Conservation (phyloP, 2,329 filamentous ascomycete species). For the Cladosporium oxysporum region DNA sequence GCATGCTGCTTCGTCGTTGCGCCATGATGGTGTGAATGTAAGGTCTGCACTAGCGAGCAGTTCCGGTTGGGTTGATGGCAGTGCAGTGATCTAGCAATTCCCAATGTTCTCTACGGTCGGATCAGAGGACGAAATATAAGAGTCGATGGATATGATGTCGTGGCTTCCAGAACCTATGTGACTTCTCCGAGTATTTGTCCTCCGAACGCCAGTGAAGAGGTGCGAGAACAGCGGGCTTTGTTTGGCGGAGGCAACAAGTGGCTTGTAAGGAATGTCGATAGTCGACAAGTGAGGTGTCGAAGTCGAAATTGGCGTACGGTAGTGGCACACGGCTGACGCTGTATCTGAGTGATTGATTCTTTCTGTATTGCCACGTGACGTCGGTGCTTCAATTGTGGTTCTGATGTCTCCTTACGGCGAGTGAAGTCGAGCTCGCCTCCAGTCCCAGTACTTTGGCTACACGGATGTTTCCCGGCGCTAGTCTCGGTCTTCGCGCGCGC, state of each 20-base stretch:
- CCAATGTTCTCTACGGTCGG: neutral
- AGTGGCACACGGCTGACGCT: neutral
- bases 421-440: conserved; percentile 8
- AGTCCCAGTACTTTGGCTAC: neutral
- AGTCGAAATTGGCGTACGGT: neutral
- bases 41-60: neutral
- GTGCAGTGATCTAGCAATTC: neutral
- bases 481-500: conserved; percentile 6
- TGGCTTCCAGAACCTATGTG: neutral
- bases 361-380: neutral
- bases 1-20: conserved; percentile 44
- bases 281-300: neutral
- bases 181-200: neutral
- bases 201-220: neutral
- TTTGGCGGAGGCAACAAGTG: conserved; percentile 12
- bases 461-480: neutral
- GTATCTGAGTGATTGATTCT: neutral
- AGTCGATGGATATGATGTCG: neutral
- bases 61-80: neutral
- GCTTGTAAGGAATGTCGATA: neutral
- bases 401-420: neutral
- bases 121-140: neutral
- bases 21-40: neutral
- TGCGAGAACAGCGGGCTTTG: conserved; percentile 4
- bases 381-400: neutral